Percentiles rank a stretch among this genome's conserved stretches.
Conservation (phyloP, 306 rosid genomes). For the Fragaria vesca region DNA sequence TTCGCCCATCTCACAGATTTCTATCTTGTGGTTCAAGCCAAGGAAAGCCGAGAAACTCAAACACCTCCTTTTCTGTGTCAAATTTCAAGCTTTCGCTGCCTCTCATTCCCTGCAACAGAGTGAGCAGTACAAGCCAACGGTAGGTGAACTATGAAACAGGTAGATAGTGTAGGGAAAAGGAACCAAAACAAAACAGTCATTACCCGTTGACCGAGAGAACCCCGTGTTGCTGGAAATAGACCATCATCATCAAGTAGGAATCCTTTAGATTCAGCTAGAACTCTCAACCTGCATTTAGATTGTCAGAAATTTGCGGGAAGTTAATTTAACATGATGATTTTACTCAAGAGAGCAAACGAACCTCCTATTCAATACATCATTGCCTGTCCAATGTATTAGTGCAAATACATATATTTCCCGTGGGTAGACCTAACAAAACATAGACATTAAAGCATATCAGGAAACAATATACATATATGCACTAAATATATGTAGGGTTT, state of each 20-base stretch:
- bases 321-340: not conserved
- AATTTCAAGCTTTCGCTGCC: constrained; percentile 73
- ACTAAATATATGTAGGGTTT: not conserved
- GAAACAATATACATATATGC: not conserved
- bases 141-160: constrained; percentile 11
- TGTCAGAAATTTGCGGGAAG: not conserved
- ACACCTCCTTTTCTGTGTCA: constrained; percentile 70
- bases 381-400: constrained; percentile 87
- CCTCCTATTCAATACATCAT: constrained; percentile 93
- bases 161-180: not conserved
- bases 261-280: constrained; percentile 86
- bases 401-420: constrained; percentile 85
- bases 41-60: constrained; percentile 80
- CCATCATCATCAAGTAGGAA: constrained; percentile 91
- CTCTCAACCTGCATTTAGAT: constrained; percentile 64
- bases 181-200: constrained; percentile 7
- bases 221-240: constrained; percentile 64
- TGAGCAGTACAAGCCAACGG: not conserved
- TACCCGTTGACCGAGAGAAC: constrained; percentile 74
- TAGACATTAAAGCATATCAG: not conserved
- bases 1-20: constrained; percentile 50
- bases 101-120: constrained; percentile 60
- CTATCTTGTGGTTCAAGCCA: constrained; percentile 89
- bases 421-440: constrained; percentile 63
- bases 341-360: constrained; percentile 30